Base-by-base conservation (phyloP, 495 filamentous ascomycete genomes). In the Letharia columbiana region DNA sequence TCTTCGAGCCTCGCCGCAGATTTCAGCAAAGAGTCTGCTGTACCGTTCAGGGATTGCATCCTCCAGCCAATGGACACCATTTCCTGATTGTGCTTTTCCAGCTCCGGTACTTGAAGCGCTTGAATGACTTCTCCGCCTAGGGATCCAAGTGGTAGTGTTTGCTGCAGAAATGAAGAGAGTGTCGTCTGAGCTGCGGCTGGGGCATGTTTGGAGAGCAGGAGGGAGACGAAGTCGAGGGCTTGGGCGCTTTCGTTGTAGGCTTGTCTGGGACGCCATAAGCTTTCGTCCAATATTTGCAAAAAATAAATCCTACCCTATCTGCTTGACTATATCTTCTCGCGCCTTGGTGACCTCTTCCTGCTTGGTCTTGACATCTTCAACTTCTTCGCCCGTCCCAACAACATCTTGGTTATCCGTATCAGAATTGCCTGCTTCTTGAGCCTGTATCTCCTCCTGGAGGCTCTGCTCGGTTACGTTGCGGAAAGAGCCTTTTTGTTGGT, bases 171-270 rank as follows among this genome's bases (percentile, higher is more conserved):
- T 13, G 81, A 77, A 17, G 87, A 91, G 68, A 97, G 84, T 40
- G 89, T 88, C 42, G 76, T 72, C 66, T 84, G 84, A 33, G 88
- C 89, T 67, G 83, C 83, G 49, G 82, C 82, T 6, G 89, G 87
- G 4, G 80, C 78, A 68, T 94, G 82, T 72, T 91, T 91, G 12
- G 92, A 91, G 2, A 96, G 78, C 2, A 96, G 77, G 13, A 96
- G 83, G 17, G 94, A 96, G 49, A 96, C 75, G 68, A 91, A 90
- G 72, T 98, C 91, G 60, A 96, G 83, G 5, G 85, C 84, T 37
- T 86, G 77, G 72, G 85, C 73, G 50, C 88, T 83, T 69, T 88
- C 83, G 72, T 87, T 83, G 47, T 86, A 81, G 8, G 91, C 91
- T 70, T 81, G 75, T 33, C 85, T 87, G 65, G 20, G 1, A 17